These are phyloP conservation scores for Colletotrichum theobromicola DNA, from an alignment of 2,329 filamentous ascomycete species.

Conservation along the genomic window DNA sequence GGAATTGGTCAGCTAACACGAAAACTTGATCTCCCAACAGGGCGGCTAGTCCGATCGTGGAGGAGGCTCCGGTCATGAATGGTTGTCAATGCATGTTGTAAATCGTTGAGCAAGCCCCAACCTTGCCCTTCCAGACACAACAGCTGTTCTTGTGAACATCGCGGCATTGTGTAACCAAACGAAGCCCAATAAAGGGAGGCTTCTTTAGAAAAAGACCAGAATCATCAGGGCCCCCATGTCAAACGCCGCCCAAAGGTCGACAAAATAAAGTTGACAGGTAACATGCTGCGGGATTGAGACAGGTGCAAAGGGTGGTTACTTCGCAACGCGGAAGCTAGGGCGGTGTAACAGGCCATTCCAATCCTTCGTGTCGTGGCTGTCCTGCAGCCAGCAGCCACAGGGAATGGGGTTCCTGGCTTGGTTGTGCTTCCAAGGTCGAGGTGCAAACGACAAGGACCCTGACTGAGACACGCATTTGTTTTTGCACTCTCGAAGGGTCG, in stretches of 20 bases:
- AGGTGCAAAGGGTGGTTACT: background rate
- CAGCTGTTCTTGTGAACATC: background rate
- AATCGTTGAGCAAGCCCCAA: background rate
- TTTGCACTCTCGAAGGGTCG: background rate
- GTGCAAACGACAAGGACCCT: background rate
- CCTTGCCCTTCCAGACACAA: background rate
- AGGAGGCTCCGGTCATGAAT: background rate
- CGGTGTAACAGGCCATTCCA: slow-evolving; percentile 6
- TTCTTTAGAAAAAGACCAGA: too few relatives aligned
- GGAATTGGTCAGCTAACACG: slow-evolving; percentile 4
- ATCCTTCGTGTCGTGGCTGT: background rate
- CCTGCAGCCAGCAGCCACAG: background rate
- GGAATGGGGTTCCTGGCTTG: background rate
- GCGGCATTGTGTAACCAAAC: background rate
- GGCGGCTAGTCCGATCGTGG: slow-evolving; percentile 7
- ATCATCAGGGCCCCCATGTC: background rate
- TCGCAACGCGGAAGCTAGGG: slow-evolving; percentile 13
- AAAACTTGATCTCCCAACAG: background rate
- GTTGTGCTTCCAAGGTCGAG: background rate
- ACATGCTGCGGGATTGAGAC: slow-evolving; percentile 5
- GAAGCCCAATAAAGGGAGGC: background rate
- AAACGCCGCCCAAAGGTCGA: background rate
- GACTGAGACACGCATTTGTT: slow-evolving; percentile 10
- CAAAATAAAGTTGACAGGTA: slow-evolving; percentile 15
- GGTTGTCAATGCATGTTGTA: background rate